Percentiles rank a stretch among this genome's conserved stretches.
These are phyloP conservation scores for Fraxinus paxiana DNA, from an alignment of 305 asterid species.

Conservation along the genomic window DNA sequence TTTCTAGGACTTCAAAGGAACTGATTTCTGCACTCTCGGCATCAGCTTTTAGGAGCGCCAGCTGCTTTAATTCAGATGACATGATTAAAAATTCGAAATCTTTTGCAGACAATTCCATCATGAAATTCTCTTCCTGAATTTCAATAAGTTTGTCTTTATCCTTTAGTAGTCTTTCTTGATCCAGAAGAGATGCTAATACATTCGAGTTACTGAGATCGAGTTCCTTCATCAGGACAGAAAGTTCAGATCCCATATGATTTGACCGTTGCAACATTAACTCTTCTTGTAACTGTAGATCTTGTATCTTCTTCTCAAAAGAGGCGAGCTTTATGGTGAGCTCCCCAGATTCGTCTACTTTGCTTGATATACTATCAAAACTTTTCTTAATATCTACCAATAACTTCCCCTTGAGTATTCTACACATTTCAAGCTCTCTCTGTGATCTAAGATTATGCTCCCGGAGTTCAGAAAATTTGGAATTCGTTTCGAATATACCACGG, in stretches of 20 bases:
- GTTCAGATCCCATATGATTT: conserved; percentile 70
- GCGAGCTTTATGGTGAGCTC: conserved; percentile 56
- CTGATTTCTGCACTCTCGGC: conserved; percentile 31
- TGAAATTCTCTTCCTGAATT: conserved; percentile 53
- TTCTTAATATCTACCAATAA: conserved; percentile 68
- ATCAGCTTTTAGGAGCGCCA: conserved; percentile 36
- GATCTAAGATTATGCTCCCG: conserved; percentile 67
- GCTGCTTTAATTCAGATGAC: conserved; percentile 55
- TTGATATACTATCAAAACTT: conserved; percentile 59
- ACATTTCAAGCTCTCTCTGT: conserved; percentile 76
- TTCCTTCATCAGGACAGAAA: conserved; percentile 62
- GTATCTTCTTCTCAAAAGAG: conserved; percentile 66
- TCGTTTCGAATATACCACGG: conserved; percentile 72
- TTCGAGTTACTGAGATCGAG: conserved; percentile 57
- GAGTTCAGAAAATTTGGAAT: conserved; percentile 59
- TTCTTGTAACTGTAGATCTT: conserved; percentile 64
- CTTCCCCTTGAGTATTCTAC: conserved; percentile 75
- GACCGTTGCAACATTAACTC: conserved; percentile 81
- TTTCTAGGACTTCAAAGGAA: conserved; percentile 44
- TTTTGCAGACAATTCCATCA: conserved; percentile 51
- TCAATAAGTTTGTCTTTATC: conserved; percentile 53
- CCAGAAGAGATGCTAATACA: conserved; percentile 46
- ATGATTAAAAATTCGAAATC: conserved; percentile 56
- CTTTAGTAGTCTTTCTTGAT: conserved; percentile 57
- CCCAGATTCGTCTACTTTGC: conserved; percentile 69